phyloP scores from a whole-genome alignment of 2,329 filamentous ascomycete species.

The Colletotrichum abscissum region DNA sequence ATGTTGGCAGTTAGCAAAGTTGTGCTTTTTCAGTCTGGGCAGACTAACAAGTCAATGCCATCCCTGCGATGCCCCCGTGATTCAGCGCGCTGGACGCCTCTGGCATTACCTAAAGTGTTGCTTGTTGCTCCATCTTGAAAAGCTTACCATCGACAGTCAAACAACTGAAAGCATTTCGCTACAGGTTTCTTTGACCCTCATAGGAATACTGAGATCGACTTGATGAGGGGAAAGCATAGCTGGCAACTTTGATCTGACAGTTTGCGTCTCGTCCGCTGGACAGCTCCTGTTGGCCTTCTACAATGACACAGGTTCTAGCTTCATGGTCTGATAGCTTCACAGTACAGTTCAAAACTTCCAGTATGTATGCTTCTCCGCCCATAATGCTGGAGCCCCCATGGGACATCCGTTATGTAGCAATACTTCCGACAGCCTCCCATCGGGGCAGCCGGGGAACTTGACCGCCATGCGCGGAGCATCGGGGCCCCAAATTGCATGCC shows the following conservation, averaged over 20 bases:
- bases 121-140: too few relatives aligned
- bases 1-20: background rate
- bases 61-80: background rate
- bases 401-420: background rate
- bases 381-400: background rate
- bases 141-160: too few relatives aligned
- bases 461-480: slow-evolving; percentile 17
- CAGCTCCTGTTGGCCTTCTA: background rate
- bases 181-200: too few relatives aligned
- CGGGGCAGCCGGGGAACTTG: slow-evolving; percentile 16
- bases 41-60: background rate
- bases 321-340: background rate
- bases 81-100: background rate
- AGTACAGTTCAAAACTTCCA: background rate
- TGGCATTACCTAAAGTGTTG: too few relatives aligned
- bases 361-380: background rate
- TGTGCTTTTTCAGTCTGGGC: background rate
- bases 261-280: background rate
- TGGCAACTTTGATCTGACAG: too few relatives aligned
- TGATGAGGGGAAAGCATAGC: background rate
- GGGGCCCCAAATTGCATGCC: slow-evolving; percentile 19
- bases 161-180: too few relatives aligned
- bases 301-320: background rate
- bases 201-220: too few relatives aligned
- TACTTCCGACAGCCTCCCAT: slow-evolving; percentile 7